phyloP scores from a whole-genome alignment of 306 rosid genomes.

The Ammopiptanthus mongolicus region DNA sequence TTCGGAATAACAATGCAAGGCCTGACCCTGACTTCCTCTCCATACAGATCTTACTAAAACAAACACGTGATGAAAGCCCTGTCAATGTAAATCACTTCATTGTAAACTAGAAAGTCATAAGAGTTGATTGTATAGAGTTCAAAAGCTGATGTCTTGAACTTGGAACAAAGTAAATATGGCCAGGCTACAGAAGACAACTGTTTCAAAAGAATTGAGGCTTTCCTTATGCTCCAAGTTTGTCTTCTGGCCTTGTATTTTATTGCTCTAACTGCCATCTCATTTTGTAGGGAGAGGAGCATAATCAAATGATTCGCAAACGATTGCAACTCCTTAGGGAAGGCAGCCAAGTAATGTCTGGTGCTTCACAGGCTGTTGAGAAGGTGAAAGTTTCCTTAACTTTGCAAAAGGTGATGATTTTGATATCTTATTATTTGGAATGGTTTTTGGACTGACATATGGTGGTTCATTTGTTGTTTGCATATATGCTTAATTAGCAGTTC shows the following conservation, averaged over 20 bases:
- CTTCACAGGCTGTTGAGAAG: slow-evolving; percentile 32
- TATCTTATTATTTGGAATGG: not conserved
- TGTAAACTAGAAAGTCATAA: not conserved
- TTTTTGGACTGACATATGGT: not conserved
- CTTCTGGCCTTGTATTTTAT: not conserved
- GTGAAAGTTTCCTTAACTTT: slow-evolving; percentile 13
- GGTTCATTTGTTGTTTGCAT: not conserved
- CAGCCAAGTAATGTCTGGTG: slow-evolving; percentile 23
- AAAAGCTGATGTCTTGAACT: not conserved
- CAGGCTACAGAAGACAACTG: not conserved
- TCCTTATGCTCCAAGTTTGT: not conserved
- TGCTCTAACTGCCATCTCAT: not conserved
- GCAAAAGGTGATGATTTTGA: not conserved
- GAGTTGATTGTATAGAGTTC: not conserved
- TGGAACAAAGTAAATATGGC: not conserved
- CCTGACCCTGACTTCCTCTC: not conserved
- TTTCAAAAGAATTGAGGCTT: not conserved
- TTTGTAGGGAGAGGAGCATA: slow-evolving; percentile 59
- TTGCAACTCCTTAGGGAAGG: slow-evolving; percentile 46
- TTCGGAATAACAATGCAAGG: not conserved
- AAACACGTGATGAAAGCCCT: not conserved
- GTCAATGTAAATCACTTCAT: not conserved
- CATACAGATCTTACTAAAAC: not conserved
- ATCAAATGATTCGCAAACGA: slow-evolving; percentile 30
- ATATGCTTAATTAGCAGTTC: slow-evolving; percentile 29